Evolutionary conservation across 768 basidiomycete species (phyloP).

Genomic region (Brasilioporus rufonigricans): DNA sequence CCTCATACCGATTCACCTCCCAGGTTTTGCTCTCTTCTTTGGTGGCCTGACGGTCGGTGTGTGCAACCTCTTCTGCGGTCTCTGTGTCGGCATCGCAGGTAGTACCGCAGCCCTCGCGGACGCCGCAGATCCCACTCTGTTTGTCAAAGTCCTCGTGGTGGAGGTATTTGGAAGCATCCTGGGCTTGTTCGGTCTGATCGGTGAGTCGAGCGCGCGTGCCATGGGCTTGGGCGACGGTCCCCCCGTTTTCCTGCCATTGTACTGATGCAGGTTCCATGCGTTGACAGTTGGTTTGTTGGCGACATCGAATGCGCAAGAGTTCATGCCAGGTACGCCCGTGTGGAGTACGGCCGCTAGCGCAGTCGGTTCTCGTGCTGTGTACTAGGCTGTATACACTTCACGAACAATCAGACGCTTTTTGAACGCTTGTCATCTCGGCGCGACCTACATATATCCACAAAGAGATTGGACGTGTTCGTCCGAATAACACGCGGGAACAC

Average conservation of each 20-base stretch:
- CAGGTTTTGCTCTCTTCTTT: constrained; percentile 94
- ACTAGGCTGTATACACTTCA: constrained; percentile 11
- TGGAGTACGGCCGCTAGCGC: constrained; percentile 27
- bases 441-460: no score
- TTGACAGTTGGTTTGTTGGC: constrained; percentile 75
- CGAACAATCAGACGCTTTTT: neutral
- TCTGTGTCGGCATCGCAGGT: constrained; percentile 93
- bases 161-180: constrained; percentile 93
- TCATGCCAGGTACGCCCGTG: constrained; percentile 38
- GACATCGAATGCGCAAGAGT: constrained; percentile 63
- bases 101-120: constrained; percentile 94
- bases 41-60: constrained; percentile 91
- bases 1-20: neutral
- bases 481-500: no score
- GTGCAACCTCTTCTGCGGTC: constrained; percentile 93
- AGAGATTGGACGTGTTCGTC: no score
- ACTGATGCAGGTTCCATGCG: neutral
- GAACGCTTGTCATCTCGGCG: neutral
- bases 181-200: constrained; percentile 90
- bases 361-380: constrained; percentile 35
- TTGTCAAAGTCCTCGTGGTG: constrained; percentile 95
- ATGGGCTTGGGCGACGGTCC: neutral
- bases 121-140: constrained; percentile 90
- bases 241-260: neutral
- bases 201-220: constrained; percentile 46